Percentiles rank a stretch among this genome's conserved stretches.
These are phyloP conservation scores for Chaetomiaceae sp. DNA, from an alignment of 2,329 filamentous ascomycete species.

Conservation along the genomic window DNA sequence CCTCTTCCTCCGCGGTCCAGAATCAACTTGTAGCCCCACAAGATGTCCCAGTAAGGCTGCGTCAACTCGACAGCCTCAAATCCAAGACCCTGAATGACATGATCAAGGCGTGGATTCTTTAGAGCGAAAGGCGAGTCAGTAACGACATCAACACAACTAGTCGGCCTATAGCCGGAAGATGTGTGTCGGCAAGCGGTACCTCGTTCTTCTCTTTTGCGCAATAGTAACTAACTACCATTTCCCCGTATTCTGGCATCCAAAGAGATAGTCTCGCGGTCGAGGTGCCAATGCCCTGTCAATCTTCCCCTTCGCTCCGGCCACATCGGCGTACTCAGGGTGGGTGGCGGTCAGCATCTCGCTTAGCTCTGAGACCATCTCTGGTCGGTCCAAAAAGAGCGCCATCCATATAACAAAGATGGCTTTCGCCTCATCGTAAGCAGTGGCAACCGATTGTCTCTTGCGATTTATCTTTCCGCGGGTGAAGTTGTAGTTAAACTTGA, in stretches of 20 bases:
- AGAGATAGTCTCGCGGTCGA: slow-evolving; percentile 15
- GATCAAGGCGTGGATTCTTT: slow-evolving; percentile 3
- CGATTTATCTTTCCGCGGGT: slow-evolving; percentile 21
- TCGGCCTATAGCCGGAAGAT: too few species aligned
- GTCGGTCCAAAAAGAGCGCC: slow-evolving; percentile 9
- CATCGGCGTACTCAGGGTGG: slow-evolving; percentile 21
- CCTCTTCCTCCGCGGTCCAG: slow-evolving; percentile 21
- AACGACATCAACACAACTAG: too few species aligned
- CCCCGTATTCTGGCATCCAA: slow-evolving; percentile 7
- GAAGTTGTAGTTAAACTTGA: slow-evolving; percentile 26
- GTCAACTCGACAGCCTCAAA: slow-evolving; percentile 17
- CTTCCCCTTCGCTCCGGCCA: slow-evolving; percentile 12
- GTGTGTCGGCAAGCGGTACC: slow-evolving; percentile 11
- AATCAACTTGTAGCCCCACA: slow-evolving; percentile 12
- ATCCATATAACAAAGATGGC: slow-evolving; percentile 23
- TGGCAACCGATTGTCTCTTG: slow-evolving; percentile 20
- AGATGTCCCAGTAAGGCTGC: slow-evolving; percentile 21
- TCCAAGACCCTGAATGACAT: slow-evolving; percentile 18
- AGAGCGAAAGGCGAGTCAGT: slow-evolving; percentile 11
- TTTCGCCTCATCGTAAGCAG: slow-evolving; percentile 15
- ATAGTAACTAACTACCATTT: slow-evolving; percentile 25
- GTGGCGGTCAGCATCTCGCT: slow-evolving; percentile 9
- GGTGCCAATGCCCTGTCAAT: slow-evolving; percentile 5
- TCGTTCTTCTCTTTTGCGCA: slow-evolving; percentile 14
- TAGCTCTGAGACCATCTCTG: slow-evolving; percentile 11